Evolutionary conservation across 192 early-diverging fungal species (phyloP), one percentile per base, ranked within the genome.

Genomic region (Coemansia sp.): DNA sequence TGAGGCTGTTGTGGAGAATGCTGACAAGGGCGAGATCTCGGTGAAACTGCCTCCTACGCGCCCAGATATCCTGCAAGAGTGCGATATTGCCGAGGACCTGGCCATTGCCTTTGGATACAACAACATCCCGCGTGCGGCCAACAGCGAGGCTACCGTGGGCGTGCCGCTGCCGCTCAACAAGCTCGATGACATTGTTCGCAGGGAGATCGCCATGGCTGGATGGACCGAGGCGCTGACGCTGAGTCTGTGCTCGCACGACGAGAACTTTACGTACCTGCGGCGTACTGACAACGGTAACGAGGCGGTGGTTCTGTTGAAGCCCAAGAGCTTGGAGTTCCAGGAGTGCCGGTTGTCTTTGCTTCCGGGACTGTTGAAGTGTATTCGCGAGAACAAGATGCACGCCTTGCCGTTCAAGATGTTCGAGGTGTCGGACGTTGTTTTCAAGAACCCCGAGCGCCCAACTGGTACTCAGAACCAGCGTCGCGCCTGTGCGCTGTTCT

Each of bases 1-100:
- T 63, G 84, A 85, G 8, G 94, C 95, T 15, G 74, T 53, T 1
- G 72, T 87, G 27, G 78, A 85, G 43, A 66, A 70, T 49, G 58
- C 58, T 6, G 33, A n/a, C 15, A 61, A 61, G 58, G 66, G 60
- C 27, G 63, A 73, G n/a, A 81, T 99, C 46, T 50, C 77, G 24
- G 96, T 98, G 11, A 84, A 87, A 52, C 85, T 97, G 18, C 97
- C 97, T 34, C 87, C 89, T 9, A 98, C 98, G 27, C 91, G 98
- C 34, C 91, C 91, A 65, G 98, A 99, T 70, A 91, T 99, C 58
- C 88, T 99, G 65, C 98, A 99, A 69, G 89, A 93, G 49, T 98
- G 96, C 79, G 98, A 99, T 81, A 89, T 99, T 40, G 96, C 96
- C 89, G 98, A 98, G 86, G 97, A 98, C 75, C 93, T 95, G 58